Evolutionary conservation across 2,329 filamentous ascomycete species (phyloP), one percentile per base, ranked within the genome.

Genomic region (Colletotrichum cuscutae): DNA sequence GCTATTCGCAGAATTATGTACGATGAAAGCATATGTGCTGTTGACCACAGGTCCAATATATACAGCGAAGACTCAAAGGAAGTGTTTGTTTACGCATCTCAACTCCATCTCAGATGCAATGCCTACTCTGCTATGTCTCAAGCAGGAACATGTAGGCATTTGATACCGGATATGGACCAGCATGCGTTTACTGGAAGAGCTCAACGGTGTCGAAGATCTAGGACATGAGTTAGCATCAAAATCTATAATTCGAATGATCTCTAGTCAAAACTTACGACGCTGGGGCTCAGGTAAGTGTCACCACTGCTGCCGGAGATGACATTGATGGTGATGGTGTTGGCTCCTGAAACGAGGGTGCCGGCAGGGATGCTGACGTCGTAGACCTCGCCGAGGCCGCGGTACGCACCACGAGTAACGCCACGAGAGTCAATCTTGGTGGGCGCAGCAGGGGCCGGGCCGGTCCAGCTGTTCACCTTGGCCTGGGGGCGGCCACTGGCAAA

Each of bases 401-500:
- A 93, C 0, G 90, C 90, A 12, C 91, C 91, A 13, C 91, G 84
- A 0, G 91, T 93, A 2, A 93, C 86, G 13, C 91, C 91, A 19
- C 91, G 86, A 5, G 88, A 91, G 78, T 93, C 87, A 61, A 93
- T 89, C 81, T 91, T 91, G 11, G 83, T 86, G 0, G 91, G 91
- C 0, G 89, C 88, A 2, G 84, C 78, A 1, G 89, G 89, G 0
- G 84, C 82, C 0, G 84, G 73, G 1, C 84, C 85, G 11, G 79
- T 83, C 80, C 86, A 92, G 49, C 82, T 83, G 76, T 92, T 92
- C 61, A 92, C 84, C n/a, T 80, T 85, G 12, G 86, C 86, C 53
- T 86, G 83, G 1, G 91, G 91, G 12, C 91, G 84, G 6, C 85
- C 89, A 26, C 90, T 88, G 0, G 88, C 87, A 74, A 91, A 92